A percentile compares a stretch with the other conserved stretches of the same genome.
phyloP scores from a whole-genome alignment of 441 rosid species.

The Syzygium syzygioides region DNA sequence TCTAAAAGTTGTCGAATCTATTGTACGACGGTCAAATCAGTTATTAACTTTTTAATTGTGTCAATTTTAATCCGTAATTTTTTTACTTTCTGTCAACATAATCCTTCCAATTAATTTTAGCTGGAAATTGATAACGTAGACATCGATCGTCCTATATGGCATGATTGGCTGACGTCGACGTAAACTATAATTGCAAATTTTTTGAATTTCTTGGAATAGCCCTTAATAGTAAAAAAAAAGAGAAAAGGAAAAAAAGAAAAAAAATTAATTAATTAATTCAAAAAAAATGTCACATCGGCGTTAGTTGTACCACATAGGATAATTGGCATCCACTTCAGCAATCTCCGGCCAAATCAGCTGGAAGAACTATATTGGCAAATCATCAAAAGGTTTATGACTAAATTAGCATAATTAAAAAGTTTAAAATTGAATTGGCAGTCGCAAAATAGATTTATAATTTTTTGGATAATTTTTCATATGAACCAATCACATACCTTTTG shows the following conservation, averaged over 20 bases:
- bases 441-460: fast-evolving
- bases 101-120: neutral
- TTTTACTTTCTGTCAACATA: fast-evolving
- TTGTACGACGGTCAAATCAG: fast-evolving
- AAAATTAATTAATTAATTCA: neutral
- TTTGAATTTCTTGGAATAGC: neutral
- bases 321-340: fast-evolving
- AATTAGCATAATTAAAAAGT: neutral
- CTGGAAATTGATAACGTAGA: fast-evolving
- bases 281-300: fast-evolving
- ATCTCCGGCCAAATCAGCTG: fast-evolving
- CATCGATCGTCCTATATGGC: fast-evolving
- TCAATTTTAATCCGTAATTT: fast-evolving
- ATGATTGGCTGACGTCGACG: fast-evolving
- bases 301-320: fast-evolving
- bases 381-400: neutral
- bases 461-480: neutral
- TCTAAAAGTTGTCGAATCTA: neutral
- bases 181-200: too few relatives aligned
- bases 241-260: fast-evolving
- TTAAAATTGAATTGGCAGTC: neutral
- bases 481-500: neutral
- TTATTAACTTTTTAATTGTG: neutral
- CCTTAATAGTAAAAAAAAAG: neutral
- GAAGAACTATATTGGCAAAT: neutral